phyloP scores from a whole-genome alignment of 139 green algal genomes.

The Klebsormidium nitens region DNA sequence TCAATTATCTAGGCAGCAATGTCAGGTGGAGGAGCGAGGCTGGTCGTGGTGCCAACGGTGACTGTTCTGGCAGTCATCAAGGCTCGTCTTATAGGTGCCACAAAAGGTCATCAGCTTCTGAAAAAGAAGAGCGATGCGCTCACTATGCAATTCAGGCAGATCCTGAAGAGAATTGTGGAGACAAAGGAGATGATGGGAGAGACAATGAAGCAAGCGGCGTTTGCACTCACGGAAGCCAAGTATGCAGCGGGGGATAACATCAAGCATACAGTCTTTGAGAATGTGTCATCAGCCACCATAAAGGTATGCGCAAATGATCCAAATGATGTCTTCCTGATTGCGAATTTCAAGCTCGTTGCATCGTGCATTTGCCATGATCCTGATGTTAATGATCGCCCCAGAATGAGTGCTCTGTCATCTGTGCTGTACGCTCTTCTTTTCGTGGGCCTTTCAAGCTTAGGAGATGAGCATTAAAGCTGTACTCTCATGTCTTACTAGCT shows the following conservation, averaged over 20 bases:
- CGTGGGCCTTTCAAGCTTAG: no score
- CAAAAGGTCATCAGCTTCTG: conserved; percentile 90
- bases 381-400: no score
- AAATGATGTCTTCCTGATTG: background rate
- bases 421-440: no score
- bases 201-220: conserved; percentile 84
- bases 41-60: conserved; percentile 79
- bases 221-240: conserved; percentile 88
- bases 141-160: conserved; percentile 74
- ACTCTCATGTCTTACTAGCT: no score
- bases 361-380: no score
- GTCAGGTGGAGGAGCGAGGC: conserved; percentile 24
- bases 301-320: no score
- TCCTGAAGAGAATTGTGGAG: conserved; percentile 71
- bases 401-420: no score
- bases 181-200: conserved; percentile 88
- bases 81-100: conserved; percentile 74
- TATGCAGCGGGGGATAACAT: conserved; percentile 90
- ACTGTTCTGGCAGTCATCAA: conserved; percentile 91
- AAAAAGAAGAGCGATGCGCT: conserved; percentile 99
- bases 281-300: conserved; percentile 55
- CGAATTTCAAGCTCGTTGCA: conserved; percentile 20
- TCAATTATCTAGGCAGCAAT: no score
- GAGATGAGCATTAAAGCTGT: no score
- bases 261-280: conserved; percentile 91